Evolutionary conservation across 225 moss, liverwort and hornwort species (phyloP).

Genomic region (Pleurozium schreberi): DNA sequence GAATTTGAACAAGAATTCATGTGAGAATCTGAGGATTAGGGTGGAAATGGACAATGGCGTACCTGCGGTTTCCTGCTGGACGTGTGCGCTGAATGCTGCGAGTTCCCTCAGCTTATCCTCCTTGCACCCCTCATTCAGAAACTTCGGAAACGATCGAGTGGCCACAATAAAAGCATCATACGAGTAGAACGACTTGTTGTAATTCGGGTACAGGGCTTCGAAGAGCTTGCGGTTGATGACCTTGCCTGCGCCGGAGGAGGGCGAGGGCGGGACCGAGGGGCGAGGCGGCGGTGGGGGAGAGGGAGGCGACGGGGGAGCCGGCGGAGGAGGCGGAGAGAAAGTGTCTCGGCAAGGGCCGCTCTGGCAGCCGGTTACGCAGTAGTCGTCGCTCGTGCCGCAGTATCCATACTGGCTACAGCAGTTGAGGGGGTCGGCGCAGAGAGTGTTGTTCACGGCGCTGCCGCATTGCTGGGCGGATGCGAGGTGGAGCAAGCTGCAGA

Average conservation of each 20-base stretch:
- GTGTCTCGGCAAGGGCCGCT: slow-evolving; percentile 23
- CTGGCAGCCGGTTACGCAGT: slow-evolving; percentile 46
- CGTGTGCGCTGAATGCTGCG: slow-evolving; percentile 80
- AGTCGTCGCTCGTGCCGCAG: slow-evolving; percentile 19
- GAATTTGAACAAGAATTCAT: background rate
- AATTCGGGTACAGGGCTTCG: slow-evolving; percentile 40
- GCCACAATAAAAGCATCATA: slow-evolving; percentile 69
- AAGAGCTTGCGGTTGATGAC: slow-evolving; percentile 37
- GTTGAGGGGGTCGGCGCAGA: background rate
- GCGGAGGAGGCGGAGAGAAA: slow-evolving; percentile 11
- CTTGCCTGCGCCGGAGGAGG: slow-evolving; percentile 39
- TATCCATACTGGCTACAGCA: slow-evolving; percentile 47
- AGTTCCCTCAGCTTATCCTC: slow-evolving; percentile 36
- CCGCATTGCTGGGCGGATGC: slow-evolving; percentile 2
- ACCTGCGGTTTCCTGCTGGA: slow-evolving; percentile 83
- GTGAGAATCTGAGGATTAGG: background rate
- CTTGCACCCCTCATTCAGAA: slow-evolving; percentile 15
- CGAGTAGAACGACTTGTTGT: slow-evolving; percentile 65
- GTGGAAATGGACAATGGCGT: background rate
- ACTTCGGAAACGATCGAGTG: slow-evolving; percentile 32
- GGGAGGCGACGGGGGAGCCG: slow-evolving; percentile 15
- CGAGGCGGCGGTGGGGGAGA: slow-evolving; percentile 37
- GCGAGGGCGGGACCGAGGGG: slow-evolving; percentile 2
- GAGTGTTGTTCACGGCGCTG: background rate
- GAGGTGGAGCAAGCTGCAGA: background rate